phyloP scores from a whole-genome alignment of 2,329 filamentous ascomycete species.

The Acrocalymma vagum region DNA sequence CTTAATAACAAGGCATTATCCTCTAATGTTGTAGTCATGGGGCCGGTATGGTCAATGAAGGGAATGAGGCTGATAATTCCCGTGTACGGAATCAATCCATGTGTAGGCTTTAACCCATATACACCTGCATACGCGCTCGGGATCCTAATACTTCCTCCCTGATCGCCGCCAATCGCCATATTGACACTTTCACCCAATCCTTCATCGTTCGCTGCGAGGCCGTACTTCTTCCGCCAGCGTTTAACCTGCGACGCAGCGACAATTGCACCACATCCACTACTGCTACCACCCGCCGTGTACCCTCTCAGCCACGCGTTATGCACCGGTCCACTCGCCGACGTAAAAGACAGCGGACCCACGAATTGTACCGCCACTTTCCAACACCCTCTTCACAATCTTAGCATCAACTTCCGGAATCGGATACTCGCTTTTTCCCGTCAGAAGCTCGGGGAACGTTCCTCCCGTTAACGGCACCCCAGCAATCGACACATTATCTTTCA shows the following conservation, averaged over 20 bases:
- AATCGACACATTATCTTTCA: conserved; percentile 61
- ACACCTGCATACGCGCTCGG: conserved; percentile 41
- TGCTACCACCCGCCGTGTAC: conserved; percentile 47
- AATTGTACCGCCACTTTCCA: conserved; percentile 54
- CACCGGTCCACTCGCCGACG: conserved; percentile 56
- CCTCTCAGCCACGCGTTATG: conserved; percentile 49
- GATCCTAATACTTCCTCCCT: conserved; percentile 45
- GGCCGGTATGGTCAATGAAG: conserved; percentile 57
- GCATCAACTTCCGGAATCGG: conserved; percentile 54
- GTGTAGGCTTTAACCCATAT: conserved; percentile 54
- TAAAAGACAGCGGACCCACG: conserved; percentile 53
- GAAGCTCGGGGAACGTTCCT: conserved; percentile 49
- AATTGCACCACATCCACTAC: conserved; percentile 41
- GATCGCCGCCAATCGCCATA: conserved; percentile 47
- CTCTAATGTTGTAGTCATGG: conserved; percentile 51
- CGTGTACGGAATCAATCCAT: conserved; percentile 57
- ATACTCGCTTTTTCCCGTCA: conserved; percentile 46
- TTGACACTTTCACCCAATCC: conserved; percentile 43
- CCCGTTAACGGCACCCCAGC: conserved; percentile 55
- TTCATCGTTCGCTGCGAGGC: conserved; percentile 16
- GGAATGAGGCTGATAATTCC: conserved; percentile 51
- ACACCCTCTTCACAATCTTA: conserved; percentile 52
- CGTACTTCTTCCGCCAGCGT: conserved; percentile 26
- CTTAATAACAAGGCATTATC: conserved; percentile 51
- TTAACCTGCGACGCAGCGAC: conserved; percentile 41